These are phyloP conservation scores for Carex kokanica DNA, from an alignment of 176 grass and related monocot species.

Conservation along the genomic window DNA sequence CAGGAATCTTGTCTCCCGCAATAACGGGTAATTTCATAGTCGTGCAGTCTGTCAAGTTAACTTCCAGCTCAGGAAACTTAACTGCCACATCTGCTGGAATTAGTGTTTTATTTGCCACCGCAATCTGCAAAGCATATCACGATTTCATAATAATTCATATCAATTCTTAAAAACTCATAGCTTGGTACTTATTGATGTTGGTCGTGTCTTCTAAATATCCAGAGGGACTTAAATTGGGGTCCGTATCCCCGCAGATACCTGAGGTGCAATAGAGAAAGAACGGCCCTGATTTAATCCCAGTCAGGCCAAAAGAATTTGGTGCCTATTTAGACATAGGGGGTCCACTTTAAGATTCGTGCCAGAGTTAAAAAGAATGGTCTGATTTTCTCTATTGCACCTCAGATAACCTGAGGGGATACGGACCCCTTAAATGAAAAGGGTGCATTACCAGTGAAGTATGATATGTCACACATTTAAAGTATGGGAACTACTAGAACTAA, in stretches of 20 bases:
- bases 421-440: not conserved
- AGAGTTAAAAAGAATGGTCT: no score
- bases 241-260: no score
- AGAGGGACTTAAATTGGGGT: not conserved
- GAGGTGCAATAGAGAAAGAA: no score
- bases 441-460: not conserved
- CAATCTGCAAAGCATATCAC: conserved; percentile 35
- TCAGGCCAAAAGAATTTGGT: no score
- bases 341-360: no score
- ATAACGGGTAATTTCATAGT: conserved; percentile 46
- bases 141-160: conserved; percentile 6
- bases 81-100: conserved; percentile 40
- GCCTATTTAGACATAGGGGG: no score
- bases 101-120: conserved; percentile 42
- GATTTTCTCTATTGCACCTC: no score
- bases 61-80: conserved; percentile 64
- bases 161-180: not conserved
- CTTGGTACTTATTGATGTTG: not conserved
- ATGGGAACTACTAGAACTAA: not conserved
- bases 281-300: no score
- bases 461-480: not conserved
- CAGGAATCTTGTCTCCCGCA: conserved; percentile 19
- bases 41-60: conserved; percentile 37
- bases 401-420: no score
- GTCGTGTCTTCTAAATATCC: not conserved